Evolutionary conservation across 2,329 filamentous ascomycete species (phyloP).

Genomic region (Venturiaceae sp.): DNA sequence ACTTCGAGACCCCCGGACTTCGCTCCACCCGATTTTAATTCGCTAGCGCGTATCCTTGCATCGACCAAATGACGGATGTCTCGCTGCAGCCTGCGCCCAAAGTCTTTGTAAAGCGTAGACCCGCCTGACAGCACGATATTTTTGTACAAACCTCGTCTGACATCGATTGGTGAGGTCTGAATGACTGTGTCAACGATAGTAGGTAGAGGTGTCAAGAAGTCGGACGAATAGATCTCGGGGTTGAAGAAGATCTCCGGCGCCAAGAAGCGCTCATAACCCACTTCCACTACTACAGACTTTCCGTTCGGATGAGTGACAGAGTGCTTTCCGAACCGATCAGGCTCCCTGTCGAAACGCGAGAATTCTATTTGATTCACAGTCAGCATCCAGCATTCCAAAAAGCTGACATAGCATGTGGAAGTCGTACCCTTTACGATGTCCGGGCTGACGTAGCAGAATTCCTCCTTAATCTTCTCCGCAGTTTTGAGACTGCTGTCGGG

Average conservation of each 20-base stretch:
- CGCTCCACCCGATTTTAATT: constrained; percentile 82
- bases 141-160: constrained; percentile 95
- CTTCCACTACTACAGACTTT: constrained; percentile 74
- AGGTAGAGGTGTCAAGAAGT: constrained; percentile 92
- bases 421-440: constrained; percentile 73
- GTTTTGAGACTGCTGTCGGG: constrained; percentile 95
- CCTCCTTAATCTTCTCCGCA: constrained; percentile 96
- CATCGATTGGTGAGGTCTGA: constrained; percentile 94
- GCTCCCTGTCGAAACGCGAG: constrained; percentile 84
- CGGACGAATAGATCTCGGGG: constrained; percentile 97
- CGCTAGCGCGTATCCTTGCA: constrained; percentile 82
- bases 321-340: constrained; percentile 84
- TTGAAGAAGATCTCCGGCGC: constrained; percentile 99
- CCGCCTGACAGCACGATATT: constrained; percentile 98
- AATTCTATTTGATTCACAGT: constrained; percentile 51
- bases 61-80: constrained; percentile 97
- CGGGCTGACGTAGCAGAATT: constrained; percentile 96
- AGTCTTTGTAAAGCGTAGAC: constrained; percentile 97
- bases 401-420: neutral
- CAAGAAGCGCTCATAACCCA: constrained; percentile 95
- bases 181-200: constrained; percentile 94
- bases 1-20: constrained; percentile 92
- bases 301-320: constrained; percentile 79
- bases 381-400: constrained; percentile 1
- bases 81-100: constrained; percentile 87